These are phyloP conservation scores for Pyricularia sp. DNA, from an alignment of 2,329 filamentous ascomycete genomes.

Conservation along the genomic window DNA sequence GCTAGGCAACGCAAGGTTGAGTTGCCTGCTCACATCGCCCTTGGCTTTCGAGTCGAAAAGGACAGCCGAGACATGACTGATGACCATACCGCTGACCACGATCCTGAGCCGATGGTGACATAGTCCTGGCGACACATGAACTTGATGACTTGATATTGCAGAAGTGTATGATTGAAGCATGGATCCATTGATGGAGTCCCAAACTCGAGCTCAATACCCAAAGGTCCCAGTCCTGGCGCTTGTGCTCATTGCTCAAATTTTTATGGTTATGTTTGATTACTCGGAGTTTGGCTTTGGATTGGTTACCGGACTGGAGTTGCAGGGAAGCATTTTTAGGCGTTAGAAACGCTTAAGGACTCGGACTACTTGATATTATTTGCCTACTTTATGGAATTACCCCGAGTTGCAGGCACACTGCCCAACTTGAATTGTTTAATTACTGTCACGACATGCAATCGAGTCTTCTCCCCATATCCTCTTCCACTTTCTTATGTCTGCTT, in stretches of 20 bases:
- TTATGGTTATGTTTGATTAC: neutral
- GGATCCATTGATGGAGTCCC: neutral
- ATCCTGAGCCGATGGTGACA: constrained; percentile 39
- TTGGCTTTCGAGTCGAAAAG: constrained; percentile 20
- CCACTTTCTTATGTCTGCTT: too few relatives aligned
- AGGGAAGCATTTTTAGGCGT: neutral
- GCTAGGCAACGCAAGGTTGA: constrained; percentile 32
- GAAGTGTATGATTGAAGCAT: neutral
- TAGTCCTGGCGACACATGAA: constrained; percentile 17
- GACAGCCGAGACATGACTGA: constrained; percentile 20
- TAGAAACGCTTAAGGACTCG: neutral
- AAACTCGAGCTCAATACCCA: neutral
- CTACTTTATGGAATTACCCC: neutral
- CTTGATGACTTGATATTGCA: neutral
- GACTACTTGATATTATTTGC: neutral
- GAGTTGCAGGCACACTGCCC: too few relatives aligned
- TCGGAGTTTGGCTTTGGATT: neutral
- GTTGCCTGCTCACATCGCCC: constrained; percentile 25
- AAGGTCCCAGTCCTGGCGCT: neutral
- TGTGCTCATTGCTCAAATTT: neutral
- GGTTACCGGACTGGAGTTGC: neutral
- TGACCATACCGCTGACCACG: constrained; percentile 21
- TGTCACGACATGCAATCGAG: too few relatives aligned
- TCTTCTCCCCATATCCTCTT: too few relatives aligned
- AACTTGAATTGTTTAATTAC: too few relatives aligned